A percentile compares a stretch with the other conserved stretches of the same genome.
These are phyloP conservation scores for Solanum sitiens DNA, from an alignment of 257 asterid species.

Conservation along the genomic window DNA sequence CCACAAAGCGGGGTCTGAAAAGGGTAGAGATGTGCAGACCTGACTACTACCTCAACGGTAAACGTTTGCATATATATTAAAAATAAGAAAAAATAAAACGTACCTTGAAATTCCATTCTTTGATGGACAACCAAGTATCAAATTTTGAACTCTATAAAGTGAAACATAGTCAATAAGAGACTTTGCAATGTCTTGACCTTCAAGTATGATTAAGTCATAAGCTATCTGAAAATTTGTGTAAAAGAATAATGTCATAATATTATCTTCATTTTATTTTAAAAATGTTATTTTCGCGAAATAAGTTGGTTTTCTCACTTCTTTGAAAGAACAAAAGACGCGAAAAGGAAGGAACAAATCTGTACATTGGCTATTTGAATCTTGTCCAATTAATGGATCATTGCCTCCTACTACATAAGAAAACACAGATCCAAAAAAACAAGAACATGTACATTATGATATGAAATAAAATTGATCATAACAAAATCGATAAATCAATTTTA, in stretches of 20 bases:
- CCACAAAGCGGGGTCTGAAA: not conserved
- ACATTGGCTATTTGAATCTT: not conserved
- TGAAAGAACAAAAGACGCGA: not conserved
- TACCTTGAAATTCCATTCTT: constrained; percentile 6
- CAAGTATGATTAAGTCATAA: constrained; percentile 2
- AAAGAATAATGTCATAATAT: not conserved
- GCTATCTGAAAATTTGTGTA: not conserved
- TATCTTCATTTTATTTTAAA: not conserved
- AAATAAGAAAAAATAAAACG: not conserved
- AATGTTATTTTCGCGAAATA: not conserved
- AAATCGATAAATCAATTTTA: not conserved
- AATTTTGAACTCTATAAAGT: constrained; percentile 1
- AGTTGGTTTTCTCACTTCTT: not conserved
- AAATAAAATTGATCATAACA: not conserved
- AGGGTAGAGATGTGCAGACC: not conserved
- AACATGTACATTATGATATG: not conserved
- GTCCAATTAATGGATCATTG: not conserved
- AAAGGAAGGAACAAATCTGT: constrained; percentile 7
- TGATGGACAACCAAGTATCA: constrained; percentile 8
- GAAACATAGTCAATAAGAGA: constrained; percentile 2
- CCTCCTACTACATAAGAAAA: not conserved
- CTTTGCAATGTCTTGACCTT: constrained; percentile 5
- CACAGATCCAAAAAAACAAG: not conserved
- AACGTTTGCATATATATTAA: not conserved
- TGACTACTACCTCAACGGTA: not conserved